phyloP scores from a whole-genome alignment of 2,329 filamentous ascomycete species.

The Aspergillus awamori region DNA sequence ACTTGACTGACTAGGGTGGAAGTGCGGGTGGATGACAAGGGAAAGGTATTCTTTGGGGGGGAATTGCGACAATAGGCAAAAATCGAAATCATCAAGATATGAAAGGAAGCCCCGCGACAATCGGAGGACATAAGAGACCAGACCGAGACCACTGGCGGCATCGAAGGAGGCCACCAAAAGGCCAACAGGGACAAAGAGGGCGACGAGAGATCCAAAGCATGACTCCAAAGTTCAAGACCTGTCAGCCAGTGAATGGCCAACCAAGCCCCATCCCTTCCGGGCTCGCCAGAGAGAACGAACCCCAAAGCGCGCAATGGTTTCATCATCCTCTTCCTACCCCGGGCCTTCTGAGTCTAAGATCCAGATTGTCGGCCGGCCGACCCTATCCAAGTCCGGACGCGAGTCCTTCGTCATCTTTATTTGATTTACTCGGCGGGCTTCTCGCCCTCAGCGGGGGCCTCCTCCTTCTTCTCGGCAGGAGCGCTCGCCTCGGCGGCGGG shows the following conservation, averaged over 20 bases:
- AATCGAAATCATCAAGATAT: conserved; percentile 19
- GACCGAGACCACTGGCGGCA: conserved; percentile 18
- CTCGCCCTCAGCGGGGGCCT: conserved; percentile 45
- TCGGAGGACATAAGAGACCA: conserved; percentile 20
- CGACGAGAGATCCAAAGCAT: neutral
- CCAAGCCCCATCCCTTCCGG: neutral
- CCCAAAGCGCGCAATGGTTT: conserved; percentile 8
- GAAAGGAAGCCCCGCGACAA: conserved; percentile 22
- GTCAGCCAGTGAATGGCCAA: neutral
- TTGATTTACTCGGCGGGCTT: conserved; percentile 49
- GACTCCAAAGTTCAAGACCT: conserved; percentile 1
- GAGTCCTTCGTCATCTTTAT: conserved; percentile 37
- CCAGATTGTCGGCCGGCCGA: conserved; percentile 14
- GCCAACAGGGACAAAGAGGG: neutral
- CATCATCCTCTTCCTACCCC: conserved; percentile 6
- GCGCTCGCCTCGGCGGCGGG: conserved; percentile 61
- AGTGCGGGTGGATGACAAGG: conserved; percentile 21
- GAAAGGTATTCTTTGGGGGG: conserved; percentile 32
- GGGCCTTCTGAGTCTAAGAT: conserved; percentile 15
- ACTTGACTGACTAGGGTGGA: conserved; percentile 18
- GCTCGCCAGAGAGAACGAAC: conserved; percentile 5
- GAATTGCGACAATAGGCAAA: conserved; percentile 31
- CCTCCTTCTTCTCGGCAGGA: conserved; percentile 47
- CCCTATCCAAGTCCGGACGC: conserved; percentile 26
- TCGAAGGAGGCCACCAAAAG: conserved; percentile 6